Evolutionary conservation across 441 rosid species (phyloP).

Genomic region (Pelargonium australe): DNA sequence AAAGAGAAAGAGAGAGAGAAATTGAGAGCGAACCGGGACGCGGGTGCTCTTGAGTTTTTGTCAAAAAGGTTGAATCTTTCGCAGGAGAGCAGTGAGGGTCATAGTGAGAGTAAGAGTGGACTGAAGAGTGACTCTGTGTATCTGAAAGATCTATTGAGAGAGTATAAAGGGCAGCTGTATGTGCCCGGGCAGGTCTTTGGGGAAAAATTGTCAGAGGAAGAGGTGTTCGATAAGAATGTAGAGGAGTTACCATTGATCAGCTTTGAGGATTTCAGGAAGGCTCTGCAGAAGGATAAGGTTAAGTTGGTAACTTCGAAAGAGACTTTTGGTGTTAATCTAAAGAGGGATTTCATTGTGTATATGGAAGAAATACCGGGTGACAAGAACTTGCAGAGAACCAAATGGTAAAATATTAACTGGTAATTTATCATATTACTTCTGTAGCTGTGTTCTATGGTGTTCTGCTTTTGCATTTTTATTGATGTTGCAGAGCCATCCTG

Average conservation of each 20-base stretch:
- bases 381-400: constrained; percentile 75
- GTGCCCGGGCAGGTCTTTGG: constrained; percentile 89
- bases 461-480: constrained; percentile 9
- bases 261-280: constrained; percentile 64
- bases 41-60: constrained; percentile 37
- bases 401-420: constrained; percentile 45
- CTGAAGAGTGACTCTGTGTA: constrained; percentile 44
- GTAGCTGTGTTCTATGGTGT: constrained; percentile 16
- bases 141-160: constrained; percentile 72
- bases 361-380: constrained; percentile 83
- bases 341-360: constrained; percentile 60
- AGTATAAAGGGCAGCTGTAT: constrained; percentile 73
- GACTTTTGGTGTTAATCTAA: constrained; percentile 25
- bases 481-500: constrained; percentile 18
- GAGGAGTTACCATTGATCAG: constrained; percentile 67
- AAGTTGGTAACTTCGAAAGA: constrained; percentile 74
- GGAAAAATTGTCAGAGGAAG: constrained; percentile 63
- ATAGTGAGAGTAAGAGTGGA: constrained; percentile 21
- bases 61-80: constrained; percentile 36
- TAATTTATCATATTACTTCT: constrained; percentile 9
- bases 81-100: constrained; percentile 25
- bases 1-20: constrained; percentile 60
- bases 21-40: constrained; percentile 34
- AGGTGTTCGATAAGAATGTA: constrained; percentile 53
- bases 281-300: constrained; percentile 56